phyloP scores from a whole-genome alignment of 2,329 filamentous ascomycete genomes.

The Myotisia sp. region DNA sequence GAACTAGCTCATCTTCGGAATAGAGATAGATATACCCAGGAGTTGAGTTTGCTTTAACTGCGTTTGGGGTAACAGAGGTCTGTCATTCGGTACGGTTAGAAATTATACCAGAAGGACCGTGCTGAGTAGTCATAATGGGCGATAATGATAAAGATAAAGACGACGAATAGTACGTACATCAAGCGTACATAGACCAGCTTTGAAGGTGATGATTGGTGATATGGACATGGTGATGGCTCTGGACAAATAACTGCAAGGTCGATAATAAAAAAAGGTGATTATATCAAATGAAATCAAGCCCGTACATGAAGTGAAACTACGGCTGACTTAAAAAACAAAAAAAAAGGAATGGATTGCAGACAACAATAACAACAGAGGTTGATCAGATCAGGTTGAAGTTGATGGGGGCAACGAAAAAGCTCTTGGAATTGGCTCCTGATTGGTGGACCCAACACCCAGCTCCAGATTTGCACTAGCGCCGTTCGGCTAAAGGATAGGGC shows the following conservation, averaged over 20 bases:
- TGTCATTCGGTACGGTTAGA: slow-evolving; percentile 15
- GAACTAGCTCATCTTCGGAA: slow-evolving; percentile 81
- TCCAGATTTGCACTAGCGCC: slow-evolving; percentile 25
- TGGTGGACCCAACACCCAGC: slow-evolving; percentile 6
- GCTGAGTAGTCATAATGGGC: too few relatives aligned
- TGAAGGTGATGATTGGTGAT: slow-evolving; percentile 82
- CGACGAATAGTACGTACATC: slow-evolving; percentile 45
- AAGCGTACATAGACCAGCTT: slow-evolving; percentile 77
- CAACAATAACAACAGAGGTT: too few relatives aligned
- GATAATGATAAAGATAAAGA: too few relatives aligned
- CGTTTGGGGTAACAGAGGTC: slow-evolving; percentile 47
- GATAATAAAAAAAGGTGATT: too few relatives aligned
- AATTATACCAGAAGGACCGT: too few relatives aligned
- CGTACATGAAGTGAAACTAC: background rate
- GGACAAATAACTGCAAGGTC: too few relatives aligned
- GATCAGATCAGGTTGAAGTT: background rate
- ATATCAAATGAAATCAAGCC: too few relatives aligned
- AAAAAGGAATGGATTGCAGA: too few relatives aligned
- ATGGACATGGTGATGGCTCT: slow-evolving; percentile 65
- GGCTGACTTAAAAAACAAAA: background rate
- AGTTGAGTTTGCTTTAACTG: slow-evolving; percentile 57
- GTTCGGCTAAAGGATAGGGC: slow-evolving; percentile 30
- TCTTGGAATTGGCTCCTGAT: background rate
- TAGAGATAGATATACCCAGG: slow-evolving; percentile 88
- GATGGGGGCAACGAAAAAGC: background rate